Conservation (phyloP, 805 yeast species). For the Nakazawaea molendinolei region DNA sequence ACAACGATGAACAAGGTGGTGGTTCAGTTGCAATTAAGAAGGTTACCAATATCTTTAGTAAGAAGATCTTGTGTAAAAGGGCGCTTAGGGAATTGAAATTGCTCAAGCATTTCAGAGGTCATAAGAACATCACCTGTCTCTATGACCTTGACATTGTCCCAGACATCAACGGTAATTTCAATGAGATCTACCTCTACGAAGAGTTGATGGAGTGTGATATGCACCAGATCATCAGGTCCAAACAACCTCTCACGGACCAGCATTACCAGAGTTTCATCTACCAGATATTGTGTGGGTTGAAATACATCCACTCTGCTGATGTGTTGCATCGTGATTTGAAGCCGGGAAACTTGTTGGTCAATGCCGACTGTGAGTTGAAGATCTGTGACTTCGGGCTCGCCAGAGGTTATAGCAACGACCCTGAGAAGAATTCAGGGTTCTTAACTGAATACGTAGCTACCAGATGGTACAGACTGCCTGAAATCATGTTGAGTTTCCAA, state of each 20-base stretch:
- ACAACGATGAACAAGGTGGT: constrained; percentile 62
- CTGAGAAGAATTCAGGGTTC: constrained; percentile 85
- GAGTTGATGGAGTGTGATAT: constrained; percentile 98
- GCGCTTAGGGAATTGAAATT: constrained; percentile 88
- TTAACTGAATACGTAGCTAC: constrained; percentile 98
- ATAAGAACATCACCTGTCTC: constrained; percentile 90
- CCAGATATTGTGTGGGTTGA: constrained; percentile 88
- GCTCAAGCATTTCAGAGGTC: constrained; percentile 89
- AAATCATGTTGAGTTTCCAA: constrained; percentile 90
- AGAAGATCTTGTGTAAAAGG: constrained; percentile 85
- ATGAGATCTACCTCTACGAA: constrained; percentile 89
- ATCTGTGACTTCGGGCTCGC: constrained; percentile 97
- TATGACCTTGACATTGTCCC: constrained; percentile 93
- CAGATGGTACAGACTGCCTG: constrained; percentile 98
- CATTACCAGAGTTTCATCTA: constrained; percentile 92
- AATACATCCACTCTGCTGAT: constrained; percentile 92
- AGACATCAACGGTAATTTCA: constrained; percentile 59
- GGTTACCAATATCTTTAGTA: constrained; percentile 88
- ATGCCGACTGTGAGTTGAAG: constrained; percentile 94
- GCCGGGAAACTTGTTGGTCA: constrained; percentile 88
- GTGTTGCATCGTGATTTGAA: constrained; percentile 92
- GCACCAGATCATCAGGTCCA: constrained; percentile 94
- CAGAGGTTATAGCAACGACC: constrained; percentile 78
- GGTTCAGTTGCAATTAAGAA: constrained; percentile 93
- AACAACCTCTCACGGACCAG: constrained; percentile 88